Conservation (phyloP, 169 alveolate genomes). For the Plasmodium chabaudi region DNA sequence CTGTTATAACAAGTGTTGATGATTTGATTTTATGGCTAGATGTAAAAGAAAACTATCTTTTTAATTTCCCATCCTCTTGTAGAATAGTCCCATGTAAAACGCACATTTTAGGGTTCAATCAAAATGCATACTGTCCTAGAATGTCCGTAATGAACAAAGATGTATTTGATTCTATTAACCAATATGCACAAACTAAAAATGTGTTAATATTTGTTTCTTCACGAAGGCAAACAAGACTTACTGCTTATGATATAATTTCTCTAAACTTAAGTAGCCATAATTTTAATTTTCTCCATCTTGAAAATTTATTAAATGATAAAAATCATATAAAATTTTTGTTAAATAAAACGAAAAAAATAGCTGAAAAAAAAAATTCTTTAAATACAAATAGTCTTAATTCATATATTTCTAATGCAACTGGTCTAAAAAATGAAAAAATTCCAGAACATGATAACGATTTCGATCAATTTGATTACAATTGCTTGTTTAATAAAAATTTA, state of each 20-base stretch:
- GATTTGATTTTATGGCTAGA: slow-evolving; percentile 99
- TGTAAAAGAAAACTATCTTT: slow-evolving; percentile 95
- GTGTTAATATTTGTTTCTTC: slow-evolving; percentile 98
- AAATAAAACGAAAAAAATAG: slow-evolving; percentile 2
- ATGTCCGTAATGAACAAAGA: slow-evolving; percentile 82
- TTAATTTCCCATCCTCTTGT: slow-evolving; percentile 98
- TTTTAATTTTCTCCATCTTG: slow-evolving; percentile 42
- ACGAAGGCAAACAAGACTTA: slow-evolving; percentile 98
- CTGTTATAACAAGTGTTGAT: slow-evolving; percentile 98
- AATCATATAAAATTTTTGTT: slow-evolving; percentile 74
- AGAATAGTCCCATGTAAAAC: slow-evolving; percentile 99
- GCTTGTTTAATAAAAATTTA: slow-evolving; percentile 20
- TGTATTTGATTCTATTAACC: slow-evolving; percentile 79
- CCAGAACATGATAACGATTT: not conserved
- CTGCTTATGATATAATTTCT: slow-evolving; percentile 93
- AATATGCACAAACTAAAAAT: slow-evolving; percentile 91
- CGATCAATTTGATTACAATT: slow-evolving; percentile 10
- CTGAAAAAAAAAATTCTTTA: slow-evolving; percentile 1
- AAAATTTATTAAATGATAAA: slow-evolving; percentile 62
- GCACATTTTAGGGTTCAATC: slow-evolving; percentile 94
- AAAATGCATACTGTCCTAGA: slow-evolving; percentile 85
- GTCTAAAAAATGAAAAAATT: not conserved
- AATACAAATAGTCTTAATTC: not conserved
- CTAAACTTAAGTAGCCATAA: slow-evolving; percentile 51
- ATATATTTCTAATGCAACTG: not conserved